Evolutionary conservation across 2,329 filamentous ascomycete genomes (phyloP), one percentile per base, ranked within the genome.

Genomic region (Westerdykella ornata): DNA sequence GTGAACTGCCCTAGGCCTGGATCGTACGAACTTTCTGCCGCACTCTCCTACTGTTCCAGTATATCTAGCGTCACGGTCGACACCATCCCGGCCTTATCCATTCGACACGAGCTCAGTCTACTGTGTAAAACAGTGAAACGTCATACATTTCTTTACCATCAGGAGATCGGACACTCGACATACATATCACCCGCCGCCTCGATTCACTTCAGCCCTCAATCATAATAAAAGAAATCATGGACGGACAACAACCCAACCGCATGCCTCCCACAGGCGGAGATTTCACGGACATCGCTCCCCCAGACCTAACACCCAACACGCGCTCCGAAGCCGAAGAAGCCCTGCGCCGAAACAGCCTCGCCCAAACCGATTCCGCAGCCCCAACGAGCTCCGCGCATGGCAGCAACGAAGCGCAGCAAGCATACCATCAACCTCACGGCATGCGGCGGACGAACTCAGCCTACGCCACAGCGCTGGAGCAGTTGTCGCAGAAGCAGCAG

Each of bases 281-380:
- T 15, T 60, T 62, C 20, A 49, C 42, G 29, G 38, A 53, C 26
- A 46, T 47, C 12, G 63, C 60, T 1, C 62, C 62, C 4, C 62
- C 62, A 6, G 59, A 56, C 28, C 54, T 66, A 2, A 65, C 62
- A 12, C 62, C 62, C 16, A 60, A 53, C 22, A 63, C 62, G 13
- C 60, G 62, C 15, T 57, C 55, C 11, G 55, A 65, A 54, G 62
- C 57, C 15, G 62, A 66, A 49, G 56, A 51, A n/a, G 57, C 56
- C 17, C 54, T 66, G 34, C 51, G 51, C 1, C 47, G 49, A 20
- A 66, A 66, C 49, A 56, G 47, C 15, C 39, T 37, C 20, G 41
- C 51, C 9, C 62, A 65, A 44, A 66, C 62, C 16, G 62, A 66
- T 33, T 59, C 60, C 8, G 62, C 62, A 28, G 62, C 62, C 3